phyloP scores from a whole-genome alignment of 371 early-diverging fungal genomes.

The Mitosporidium daphniae region DNA sequence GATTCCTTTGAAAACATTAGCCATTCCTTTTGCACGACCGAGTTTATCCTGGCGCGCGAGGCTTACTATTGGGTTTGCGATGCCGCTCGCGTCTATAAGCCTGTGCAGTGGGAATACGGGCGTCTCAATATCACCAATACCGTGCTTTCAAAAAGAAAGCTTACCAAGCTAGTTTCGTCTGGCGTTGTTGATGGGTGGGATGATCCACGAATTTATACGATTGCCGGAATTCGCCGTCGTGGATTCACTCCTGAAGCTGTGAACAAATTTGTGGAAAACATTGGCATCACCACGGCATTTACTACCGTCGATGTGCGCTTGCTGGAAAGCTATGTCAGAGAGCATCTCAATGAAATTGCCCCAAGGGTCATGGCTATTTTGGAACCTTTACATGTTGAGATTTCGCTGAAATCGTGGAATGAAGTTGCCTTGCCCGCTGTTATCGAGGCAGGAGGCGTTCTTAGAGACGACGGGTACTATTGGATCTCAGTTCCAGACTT shows the following conservation, averaged over 20 bases:
- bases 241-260: conserved; percentile 95
- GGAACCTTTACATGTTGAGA: conserved; percentile 46
- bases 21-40: conserved; percentile 92
- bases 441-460: background rate
- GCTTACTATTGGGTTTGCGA: conserved; percentile 98
- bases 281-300: conserved; percentile 53
- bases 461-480: conserved; percentile 18
- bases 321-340: conserved; percentile 72
- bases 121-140: conserved; percentile 80
- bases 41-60: conserved; percentile 67
- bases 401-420: too few species aligned
- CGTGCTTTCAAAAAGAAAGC: conserved; percentile 86
- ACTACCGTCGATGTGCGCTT: conserved; percentile 54
- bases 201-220: conserved; percentile 88
- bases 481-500: conserved; percentile 40
- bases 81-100: conserved; percentile 87
- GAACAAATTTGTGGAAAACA: conserved; percentile 76
- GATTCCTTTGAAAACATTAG: conserved; percentile 99
- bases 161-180: conserved; percentile 46
- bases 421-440: conserved; percentile 29
- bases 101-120: conserved; percentile 98
- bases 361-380: conserved; percentile 60
- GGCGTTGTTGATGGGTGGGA: conserved; percentile 59
- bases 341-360: conserved; percentile 50
- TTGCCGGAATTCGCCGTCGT: conserved; percentile 75